Base-by-base conservation (phyloP, 2,329 filamentous ascomycete genomes). In the Cryphonectria nitschkei region DNA sequence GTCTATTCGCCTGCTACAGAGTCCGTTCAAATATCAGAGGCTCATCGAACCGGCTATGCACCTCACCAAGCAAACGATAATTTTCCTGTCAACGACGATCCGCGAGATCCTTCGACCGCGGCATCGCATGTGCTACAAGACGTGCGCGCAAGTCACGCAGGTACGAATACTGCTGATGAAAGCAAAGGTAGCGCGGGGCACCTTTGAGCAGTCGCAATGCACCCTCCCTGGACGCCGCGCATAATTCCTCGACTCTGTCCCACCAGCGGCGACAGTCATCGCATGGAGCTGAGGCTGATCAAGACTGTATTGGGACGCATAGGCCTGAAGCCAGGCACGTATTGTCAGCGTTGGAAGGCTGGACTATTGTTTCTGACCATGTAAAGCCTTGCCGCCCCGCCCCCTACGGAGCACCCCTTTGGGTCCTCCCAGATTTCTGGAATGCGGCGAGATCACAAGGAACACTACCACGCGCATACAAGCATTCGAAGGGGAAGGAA, bases 161-260 rank as follows among this genome's bases (percentile, higher is more conserved):
- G 22, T 16, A n/a, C 5, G 41, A 52, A 46, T 32, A 19, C 8
- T 37, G 11, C 56, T 41, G 34, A 29, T 14, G 22, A 26, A 11
- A 34, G 6, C 64, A 9, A 39, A 39, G 19, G n/a, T 37, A n/a
- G 16, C 19, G n/a, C 22, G 11, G 52, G 37, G 7, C 46, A 50
- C 2, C 46, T 50, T n/a, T 50, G 46, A 50, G 46, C 46, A 50
- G 46, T 50, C 46, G 46, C 46, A 50, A n/a, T 50, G 46, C n/a
- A n/a, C 16, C 34, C 19, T 65, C 26, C 3, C 67, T 56, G 22
- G 19, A 67, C 41, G 26, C 22, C 54, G 65, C 60, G 16, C 68
- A 70, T 19, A 37, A 37, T 46, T 19, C 67, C 8, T 67, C 68
- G 11, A 54, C 67, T 13, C 71, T 73, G 29, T 71, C 72, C 22